Evolutionary conservation across 345 rosid species (phyloP).

Genomic region (Orychophragmus violaceus): DNA sequence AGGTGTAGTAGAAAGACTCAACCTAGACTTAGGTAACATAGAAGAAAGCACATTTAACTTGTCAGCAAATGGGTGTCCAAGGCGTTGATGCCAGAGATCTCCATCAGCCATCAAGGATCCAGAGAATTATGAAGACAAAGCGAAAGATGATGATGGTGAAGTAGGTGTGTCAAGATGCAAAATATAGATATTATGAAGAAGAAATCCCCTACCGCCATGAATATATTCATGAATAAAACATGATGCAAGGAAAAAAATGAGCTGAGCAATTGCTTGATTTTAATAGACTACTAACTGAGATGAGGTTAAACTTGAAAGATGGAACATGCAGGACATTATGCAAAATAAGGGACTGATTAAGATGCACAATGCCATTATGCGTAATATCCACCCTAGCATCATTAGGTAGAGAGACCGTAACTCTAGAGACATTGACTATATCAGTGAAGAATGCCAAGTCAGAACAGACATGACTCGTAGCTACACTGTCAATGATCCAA

Average conservation of each 20-base stretch:
- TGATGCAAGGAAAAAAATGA: background rate
- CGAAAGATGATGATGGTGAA: no score
- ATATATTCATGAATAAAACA: background rate
- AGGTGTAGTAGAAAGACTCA: background rate
- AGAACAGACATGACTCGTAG: no score
- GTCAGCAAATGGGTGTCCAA: background rate
- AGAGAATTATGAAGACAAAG: background rate
- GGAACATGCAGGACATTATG: background rate
- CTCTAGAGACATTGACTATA: background rate
- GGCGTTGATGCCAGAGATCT: background rate
- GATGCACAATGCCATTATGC: background rate
- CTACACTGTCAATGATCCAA: no score
- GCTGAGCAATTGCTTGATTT: background rate
- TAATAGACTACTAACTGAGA: background rate
- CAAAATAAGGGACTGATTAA: background rate
- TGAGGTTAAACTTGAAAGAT: background rate
- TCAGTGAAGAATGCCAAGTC: no score
- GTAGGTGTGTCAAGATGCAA: no score
- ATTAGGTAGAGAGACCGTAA: background rate
- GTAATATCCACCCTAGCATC: background rate
- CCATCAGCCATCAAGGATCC: background rate
- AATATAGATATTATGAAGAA: background rate
- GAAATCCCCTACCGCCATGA: background rate
- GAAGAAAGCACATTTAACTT: background rate
- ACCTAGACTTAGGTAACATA: background rate